phyloP scores from a whole-genome alignment of 2,329 filamentous ascomycete species.

The Colletotrichum truncatum region DNA sequence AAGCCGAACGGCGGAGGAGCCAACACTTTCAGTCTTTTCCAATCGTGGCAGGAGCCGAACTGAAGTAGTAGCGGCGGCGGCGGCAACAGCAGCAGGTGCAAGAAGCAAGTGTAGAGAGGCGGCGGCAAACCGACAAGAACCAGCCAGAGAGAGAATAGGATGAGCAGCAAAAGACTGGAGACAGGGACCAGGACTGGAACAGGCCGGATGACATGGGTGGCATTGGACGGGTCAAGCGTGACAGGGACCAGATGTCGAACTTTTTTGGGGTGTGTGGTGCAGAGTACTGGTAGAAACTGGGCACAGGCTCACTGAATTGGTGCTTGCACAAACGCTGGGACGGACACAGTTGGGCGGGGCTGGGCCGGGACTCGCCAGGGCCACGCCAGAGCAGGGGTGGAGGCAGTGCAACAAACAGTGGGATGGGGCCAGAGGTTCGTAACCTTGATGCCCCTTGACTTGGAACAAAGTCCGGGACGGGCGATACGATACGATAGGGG shows the following conservation, averaged over 20 bases:
- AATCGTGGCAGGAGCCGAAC: constrained; percentile 16
- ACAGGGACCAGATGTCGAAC: constrained; percentile 12
- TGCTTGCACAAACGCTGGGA: not conserved
- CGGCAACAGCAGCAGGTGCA: not conserved
- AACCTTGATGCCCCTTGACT: not conserved
- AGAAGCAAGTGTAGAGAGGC: not conserved
- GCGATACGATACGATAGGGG: not conserved
- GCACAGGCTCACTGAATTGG: too few relatives aligned
- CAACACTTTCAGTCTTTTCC: constrained; percentile 24
- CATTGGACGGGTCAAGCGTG: constrained; percentile 24
- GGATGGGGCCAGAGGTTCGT: not conserved
- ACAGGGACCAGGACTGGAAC: constrained; percentile 26
- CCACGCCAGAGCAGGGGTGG: constrained; percentile 14
- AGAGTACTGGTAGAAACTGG: too few relatives aligned
- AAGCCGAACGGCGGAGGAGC: not conserved
- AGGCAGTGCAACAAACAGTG: constrained; percentile 3
- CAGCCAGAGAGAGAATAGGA: constrained; percentile 14
- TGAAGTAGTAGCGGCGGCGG: not conserved
- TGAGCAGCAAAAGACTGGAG: constrained; percentile 18
- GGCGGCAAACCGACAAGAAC: constrained; percentile 22
- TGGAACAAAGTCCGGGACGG: too few relatives aligned
- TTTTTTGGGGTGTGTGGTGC: not conserved
- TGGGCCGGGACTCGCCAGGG: not conserved
- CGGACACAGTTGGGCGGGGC: not conserved
- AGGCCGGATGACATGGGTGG: constrained; percentile 25